A percentile compares a stretch with the other conserved stretches of the same genome.
These are phyloP conservation scores for Fusarium tanahbumbuense DNA, from an alignment of 2,329 filamentous ascomycete genomes.

Conservation along the genomic window DNA sequence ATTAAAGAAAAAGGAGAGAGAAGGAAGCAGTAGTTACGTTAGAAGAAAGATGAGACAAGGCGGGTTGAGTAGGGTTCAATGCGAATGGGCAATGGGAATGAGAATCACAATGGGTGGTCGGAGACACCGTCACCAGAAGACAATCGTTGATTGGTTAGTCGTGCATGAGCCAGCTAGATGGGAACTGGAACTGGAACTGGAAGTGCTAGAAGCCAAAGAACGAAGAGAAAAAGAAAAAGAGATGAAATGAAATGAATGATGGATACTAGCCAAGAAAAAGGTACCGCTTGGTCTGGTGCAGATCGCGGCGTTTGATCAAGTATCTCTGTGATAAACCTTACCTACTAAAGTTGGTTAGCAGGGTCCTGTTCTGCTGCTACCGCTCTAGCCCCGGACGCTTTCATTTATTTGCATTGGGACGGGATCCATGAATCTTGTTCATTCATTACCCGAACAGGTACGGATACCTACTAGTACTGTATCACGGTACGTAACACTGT, in stretches of 20 bases:
- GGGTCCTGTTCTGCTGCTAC: conserved; percentile 18
- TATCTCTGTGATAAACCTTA: conserved; percentile 20
- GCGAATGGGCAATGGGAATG: conserved; percentile 14
- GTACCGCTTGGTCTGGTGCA: conserved; percentile 17
- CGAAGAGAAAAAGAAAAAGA: conserved; percentile 34
- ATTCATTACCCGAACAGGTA: conserved; percentile 15
- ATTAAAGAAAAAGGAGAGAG: conserved; percentile 5
- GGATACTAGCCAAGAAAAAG: conserved; percentile 21
- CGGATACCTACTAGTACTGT: not conserved
- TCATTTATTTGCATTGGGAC: conserved; percentile 29
- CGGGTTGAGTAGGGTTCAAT: not conserved
- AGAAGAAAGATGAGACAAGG: conserved; percentile 25
- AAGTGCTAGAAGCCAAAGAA: conserved; percentile 33
- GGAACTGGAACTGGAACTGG: conserved; percentile 15
- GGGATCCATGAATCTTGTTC: conserved; percentile 7
- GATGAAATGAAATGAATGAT: conserved; percentile 29
- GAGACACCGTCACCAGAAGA: conserved; percentile 35
- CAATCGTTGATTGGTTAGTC: conserved; percentile 34
- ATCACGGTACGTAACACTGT: not conserved
- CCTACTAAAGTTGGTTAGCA: conserved; percentile 26
- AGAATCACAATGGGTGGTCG: conserved; percentile 21
- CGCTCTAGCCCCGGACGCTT: conserved; percentile 28
- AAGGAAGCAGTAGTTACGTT: not conserved
- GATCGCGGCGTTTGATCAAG: not conserved
- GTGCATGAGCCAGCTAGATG: conserved; percentile 30